Evolutionary conservation across 2,329 filamentous ascomycete species (phyloP), one percentile per base, ranked within the genome.

Genomic region (Diaporthe citrichinensis): DNA sequence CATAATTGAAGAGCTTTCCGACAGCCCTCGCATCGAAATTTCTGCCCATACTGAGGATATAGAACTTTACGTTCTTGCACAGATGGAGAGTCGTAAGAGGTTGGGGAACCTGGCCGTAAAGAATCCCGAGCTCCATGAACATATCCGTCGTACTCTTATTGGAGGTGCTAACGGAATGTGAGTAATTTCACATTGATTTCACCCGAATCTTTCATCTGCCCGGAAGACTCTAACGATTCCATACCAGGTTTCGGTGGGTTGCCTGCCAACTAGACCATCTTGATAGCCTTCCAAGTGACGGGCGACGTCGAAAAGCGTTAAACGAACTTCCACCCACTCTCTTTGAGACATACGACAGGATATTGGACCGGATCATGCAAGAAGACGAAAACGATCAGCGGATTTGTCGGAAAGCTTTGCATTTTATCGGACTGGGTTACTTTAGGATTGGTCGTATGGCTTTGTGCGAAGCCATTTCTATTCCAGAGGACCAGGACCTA

Each of bases 401-500:
- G 1, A 0, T 44, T 1, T 44, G 39, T 46, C 39, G 59, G 2
- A 65, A n/a, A 20, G 59, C 39, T 1, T 31, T 65, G 17, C 39
- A 65, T n/a, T 46, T 25, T 17, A 65, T 65, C 8, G 39, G 39
- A 1, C 4, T 44, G 8, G 25, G 59, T 25, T 23, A 14, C 4
- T 1, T 9, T 1, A 5, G 4, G 0, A 61, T 62, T 3, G 1
- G 10, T 14, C 2, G 9, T 0, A 1, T 2, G 15, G 59, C 39
- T 4, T 12, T 65, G 17, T 44, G 25, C 8, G 39, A 65, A 65
- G 59, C 59, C 59, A 23, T 65, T 7, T 46, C 59, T 1, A 28
- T 31, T 5, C 25, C 25, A 6, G 25, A 31, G 0, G 25, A 46
- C n/a, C 8, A 46, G 25, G n/a, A n/a, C 25, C 4, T 8, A 3